phyloP scores from a whole-genome alignment of 805 yeast species.

The Pichia manshurica region DNA sequence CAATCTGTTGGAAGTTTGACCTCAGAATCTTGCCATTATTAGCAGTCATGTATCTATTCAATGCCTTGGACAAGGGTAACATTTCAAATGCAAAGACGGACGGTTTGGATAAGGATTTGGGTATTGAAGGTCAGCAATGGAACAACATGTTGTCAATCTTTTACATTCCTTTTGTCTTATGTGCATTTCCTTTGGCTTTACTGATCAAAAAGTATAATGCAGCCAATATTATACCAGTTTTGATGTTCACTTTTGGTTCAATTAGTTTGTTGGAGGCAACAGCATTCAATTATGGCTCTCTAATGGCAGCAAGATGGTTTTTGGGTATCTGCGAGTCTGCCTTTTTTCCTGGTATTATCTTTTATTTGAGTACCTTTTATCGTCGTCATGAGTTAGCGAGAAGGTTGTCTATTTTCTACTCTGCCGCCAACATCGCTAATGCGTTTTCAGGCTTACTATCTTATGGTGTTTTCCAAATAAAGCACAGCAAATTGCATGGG shows the following conservation, averaged over 20 bases:
- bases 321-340: slow-evolving; percentile 35
- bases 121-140: slow-evolving; percentile 39
- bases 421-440: slow-evolving; percentile 30
- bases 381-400: slow-evolving; percentile 35
- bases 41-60: slow-evolving; percentile 42
- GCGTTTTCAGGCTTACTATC: slow-evolving; percentile 36
- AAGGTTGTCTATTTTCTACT: slow-evolving; percentile 33
- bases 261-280: slow-evolving; percentile 35
- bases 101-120: slow-evolving; percentile 38
- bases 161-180: slow-evolving; percentile 40
- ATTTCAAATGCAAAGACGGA: slow-evolving; percentile 46
- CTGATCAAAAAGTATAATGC: slow-evolving; percentile 38
- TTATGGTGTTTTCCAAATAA: slow-evolving; percentile 35
- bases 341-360: slow-evolving; percentile 36
- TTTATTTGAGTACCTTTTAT: slow-evolving; percentile 34
- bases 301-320: slow-evolving; percentile 33
- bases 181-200: slow-evolving; percentile 39
- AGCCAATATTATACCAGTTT: slow-evolving; percentile 38
- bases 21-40: slow-evolving; percentile 39
- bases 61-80: slow-evolving; percentile 45
- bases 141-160: slow-evolving; percentile 41
- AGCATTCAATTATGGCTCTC: slow-evolving; percentile 35
- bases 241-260: slow-evolving; percentile 42
- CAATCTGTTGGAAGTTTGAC: slow-evolving; percentile 39
- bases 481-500: slow-evolving; percentile 32